Evolutionary conservation across 2,329 filamentous ascomycete genomes (phyloP).

Genomic region (Alternaria burnsii): DNA sequence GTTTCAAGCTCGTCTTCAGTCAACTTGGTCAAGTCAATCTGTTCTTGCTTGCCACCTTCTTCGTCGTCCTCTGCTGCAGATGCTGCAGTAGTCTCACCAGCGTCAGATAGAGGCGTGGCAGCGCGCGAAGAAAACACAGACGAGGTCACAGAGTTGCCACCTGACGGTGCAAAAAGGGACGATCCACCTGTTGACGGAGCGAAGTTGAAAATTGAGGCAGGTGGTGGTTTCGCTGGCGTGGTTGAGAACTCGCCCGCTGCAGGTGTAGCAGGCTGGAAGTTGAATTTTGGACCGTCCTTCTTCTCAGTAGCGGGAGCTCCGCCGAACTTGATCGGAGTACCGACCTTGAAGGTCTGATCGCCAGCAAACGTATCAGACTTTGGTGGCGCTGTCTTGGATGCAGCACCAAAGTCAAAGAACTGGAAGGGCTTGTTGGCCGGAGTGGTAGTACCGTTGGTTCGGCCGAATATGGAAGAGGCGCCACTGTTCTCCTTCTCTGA

Average conservation of each 20-base stretch:
- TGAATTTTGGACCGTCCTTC: conserved; percentile 35
- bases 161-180: conserved; percentile 36
- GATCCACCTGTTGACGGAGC: conserved; percentile 24
- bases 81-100: conserved; percentile 39
- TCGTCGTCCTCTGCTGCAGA: conserved; percentile 42
- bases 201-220: conserved; percentile 36
- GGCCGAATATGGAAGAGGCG: conserved; percentile 24
- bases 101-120: conserved; percentile 47
- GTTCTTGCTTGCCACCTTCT: conserved; percentile 38
- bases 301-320: conserved; percentile 30
- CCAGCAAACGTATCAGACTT: conserved; percentile 42
- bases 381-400: conserved; percentile 38
- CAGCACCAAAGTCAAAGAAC: conserved; percentile 43
- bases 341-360: conserved; percentile 50
- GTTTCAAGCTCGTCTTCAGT: conserved; percentile 43
- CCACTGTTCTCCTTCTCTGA: conserved; percentile 35
- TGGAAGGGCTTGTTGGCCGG: conserved; percentile 36
- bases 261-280: conserved; percentile 39
- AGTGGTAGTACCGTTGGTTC: conserved; percentile 38
- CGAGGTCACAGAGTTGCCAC: conserved; percentile 32
- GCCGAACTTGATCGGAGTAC: conserved; percentile 49
- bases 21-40: conserved; percentile 43
- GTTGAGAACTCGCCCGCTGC: conserved; percentile 37
- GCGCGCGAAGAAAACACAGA: conserved; percentile 49
- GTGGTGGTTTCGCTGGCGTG: conserved; percentile 38